These are phyloP conservation scores for Rubroshorea leprosula DNA, from an alignment of 345 rosid species.

Conservation along the genomic window DNA sequence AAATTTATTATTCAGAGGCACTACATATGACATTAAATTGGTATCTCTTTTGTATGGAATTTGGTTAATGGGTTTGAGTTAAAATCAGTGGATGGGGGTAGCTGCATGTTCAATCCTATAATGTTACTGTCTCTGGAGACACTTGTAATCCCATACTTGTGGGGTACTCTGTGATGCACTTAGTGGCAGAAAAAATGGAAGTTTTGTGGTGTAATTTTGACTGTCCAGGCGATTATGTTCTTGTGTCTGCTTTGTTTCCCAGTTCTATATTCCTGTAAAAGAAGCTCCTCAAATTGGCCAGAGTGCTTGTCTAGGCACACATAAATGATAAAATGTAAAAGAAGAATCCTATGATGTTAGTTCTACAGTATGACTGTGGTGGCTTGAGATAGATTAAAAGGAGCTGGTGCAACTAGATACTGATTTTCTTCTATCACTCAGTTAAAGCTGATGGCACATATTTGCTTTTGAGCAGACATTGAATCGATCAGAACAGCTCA, in stretches of 20 bases:
- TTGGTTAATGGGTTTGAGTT: neutral
- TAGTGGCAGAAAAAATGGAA: neutral
- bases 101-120: too few relatives aligned
- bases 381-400: too few relatives aligned
- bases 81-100: neutral
- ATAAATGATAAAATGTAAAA: too few relatives aligned
- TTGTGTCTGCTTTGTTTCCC: neutral
- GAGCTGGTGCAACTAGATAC: too few relatives aligned
- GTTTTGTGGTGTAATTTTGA: neutral
- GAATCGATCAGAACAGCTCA: constrained; percentile 57
- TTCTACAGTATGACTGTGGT: too few relatives aligned
- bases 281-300: constrained; percentile 1
- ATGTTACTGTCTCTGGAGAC: too few relatives aligned
- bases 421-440: neutral
- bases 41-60: neutral
- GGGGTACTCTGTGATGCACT: too few relatives aligned
- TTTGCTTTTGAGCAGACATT: constrained; percentile 42
- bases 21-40: neutral
- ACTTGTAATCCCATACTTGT: too few relatives aligned
- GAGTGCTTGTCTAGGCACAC: neutral
- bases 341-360: too few relatives aligned
- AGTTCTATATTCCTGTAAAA: neutral
- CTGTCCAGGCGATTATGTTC: neutral
- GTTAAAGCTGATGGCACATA: constrained; percentile 11
- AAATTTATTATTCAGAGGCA: neutral